These are phyloP conservation scores for Pythium phragmiticola DNA, from an alignment of 352 stramenopile genomes.

Conservation along the genomic window DNA sequence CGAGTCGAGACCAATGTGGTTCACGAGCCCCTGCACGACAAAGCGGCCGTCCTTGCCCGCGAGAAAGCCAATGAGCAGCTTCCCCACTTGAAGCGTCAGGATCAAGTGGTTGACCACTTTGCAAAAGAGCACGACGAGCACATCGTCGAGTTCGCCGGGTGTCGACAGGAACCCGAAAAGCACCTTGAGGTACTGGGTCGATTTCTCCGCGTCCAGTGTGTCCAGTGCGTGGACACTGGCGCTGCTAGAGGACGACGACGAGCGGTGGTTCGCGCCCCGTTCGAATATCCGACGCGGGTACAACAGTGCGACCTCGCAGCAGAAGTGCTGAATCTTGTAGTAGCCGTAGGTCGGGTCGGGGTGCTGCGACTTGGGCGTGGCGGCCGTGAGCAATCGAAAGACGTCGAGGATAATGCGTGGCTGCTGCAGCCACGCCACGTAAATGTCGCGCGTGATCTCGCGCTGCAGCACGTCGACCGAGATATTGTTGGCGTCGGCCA, in stretches of 20 bases:
- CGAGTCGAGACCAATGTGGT: slow-evolving; percentile 81
- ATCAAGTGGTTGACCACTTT: slow-evolving; percentile 87
- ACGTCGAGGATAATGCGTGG: slow-evolving; percentile 84
- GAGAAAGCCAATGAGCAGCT: slow-evolving; percentile 66
- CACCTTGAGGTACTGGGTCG: slow-evolving; percentile 73
- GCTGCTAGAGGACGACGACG: not conserved
- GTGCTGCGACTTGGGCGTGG: slow-evolving; percentile 32
- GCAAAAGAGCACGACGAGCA: slow-evolving; percentile 82
- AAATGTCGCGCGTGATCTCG: slow-evolving; percentile 79
- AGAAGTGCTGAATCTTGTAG: slow-evolving; percentile 85
- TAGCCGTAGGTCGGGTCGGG: slow-evolving; percentile 74
- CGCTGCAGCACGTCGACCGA: slow-evolving; percentile 75
- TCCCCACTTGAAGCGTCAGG: slow-evolving; percentile 64
- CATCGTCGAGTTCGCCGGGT: slow-evolving; percentile 62
- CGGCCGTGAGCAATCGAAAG: slow-evolving; percentile 66
- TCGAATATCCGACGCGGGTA: slow-evolving; percentile 80
- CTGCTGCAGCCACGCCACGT: slow-evolving; percentile 67
- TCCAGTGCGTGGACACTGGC: slow-evolving; percentile 31
- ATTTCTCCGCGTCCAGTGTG: slow-evolving; percentile 49
- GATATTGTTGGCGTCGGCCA: slow-evolving; percentile 66
- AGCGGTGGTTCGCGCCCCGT: slow-evolving; percentile 27
- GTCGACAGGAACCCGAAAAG: slow-evolving; percentile 83
- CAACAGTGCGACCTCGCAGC: slow-evolving; percentile 73
- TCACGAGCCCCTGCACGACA: slow-evolving; percentile 74
- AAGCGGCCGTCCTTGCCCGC: slow-evolving; percentile 57